Base-by-base conservation (phyloP, 1,139 yeast species). In the Diutina mesorugosa region DNA sequence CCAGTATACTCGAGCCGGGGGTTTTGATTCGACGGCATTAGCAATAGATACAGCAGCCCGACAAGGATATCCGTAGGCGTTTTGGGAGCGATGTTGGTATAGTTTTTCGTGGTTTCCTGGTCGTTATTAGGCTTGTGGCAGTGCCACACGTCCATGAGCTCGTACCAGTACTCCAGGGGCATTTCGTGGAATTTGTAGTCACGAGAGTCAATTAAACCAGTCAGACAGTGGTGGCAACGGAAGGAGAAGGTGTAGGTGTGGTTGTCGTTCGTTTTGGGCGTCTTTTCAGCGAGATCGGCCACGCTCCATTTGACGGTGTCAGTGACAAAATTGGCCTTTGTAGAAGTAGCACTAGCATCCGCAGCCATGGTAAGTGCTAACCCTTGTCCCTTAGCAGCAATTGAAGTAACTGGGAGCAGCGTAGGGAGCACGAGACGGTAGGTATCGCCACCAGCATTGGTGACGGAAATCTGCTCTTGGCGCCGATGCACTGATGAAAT, bases 141-240 rank as follows among this genome's bases (percentile, higher is more conserved):
- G 67, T 93, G 98, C 99, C 99, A 93, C 61, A 87, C 87, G 60
- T 93, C 98, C 96, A 93, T 87, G 79, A 93, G 74, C 66, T 93
- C 99, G 12, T 87, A 82, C 99, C 99, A 93, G 57, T 83, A 75
- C 64, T 90, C 97, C 1, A 96, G 87, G 0, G 99, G 99, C 84
- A 91, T 79, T 53, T 89, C 88, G 61, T 74, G 69, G 54, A 85
- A 69, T 45, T 66, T 67, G 30, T 53, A 55, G n/a, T 65, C 54
- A 0, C 52, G 32, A 0, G 80, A 73, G 51, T 69, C 65, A 1
- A 78, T 59, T 0, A 79, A 14, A 4, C 6, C 16, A 8, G 35
- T 12, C 4, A 32, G 53, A 21, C 53, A 50, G 1, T 32, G 10
- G 29, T 18, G 45, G 18, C 53, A 50, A 4, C 45, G 14, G 45